Percentiles rank a stretch among this genome's conserved stretches.
Conservation (phyloP, 2,329 filamentous ascomycete species). For the Lomentospora prolificans region DNA sequence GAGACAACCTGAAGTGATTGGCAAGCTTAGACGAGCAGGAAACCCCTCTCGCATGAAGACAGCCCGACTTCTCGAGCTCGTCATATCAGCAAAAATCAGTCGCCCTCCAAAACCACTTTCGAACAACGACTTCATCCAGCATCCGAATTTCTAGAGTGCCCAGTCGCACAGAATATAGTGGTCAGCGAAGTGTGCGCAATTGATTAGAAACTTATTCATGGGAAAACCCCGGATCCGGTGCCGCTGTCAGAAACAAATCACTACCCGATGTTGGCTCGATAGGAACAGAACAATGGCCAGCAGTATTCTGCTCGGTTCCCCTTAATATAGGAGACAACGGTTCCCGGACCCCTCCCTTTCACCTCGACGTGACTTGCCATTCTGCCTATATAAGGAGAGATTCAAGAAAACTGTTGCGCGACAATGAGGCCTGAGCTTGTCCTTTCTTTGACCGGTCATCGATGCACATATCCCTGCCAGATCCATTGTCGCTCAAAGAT, state of each 20-base stretch:
- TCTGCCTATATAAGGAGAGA: slow-evolving; percentile 2
- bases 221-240: background rate
- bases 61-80: background rate
- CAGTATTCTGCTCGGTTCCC: background rate
- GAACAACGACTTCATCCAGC: background rate
- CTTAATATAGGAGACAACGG: background rate
- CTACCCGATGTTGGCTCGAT: background rate
- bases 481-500: background rate
- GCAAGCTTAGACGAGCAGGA: background rate
- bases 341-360: background rate
- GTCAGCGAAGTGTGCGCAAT: background rate
- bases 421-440: too few species aligned
- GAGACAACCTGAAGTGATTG: slow-evolving; percentile 1
- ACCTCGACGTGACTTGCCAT: background rate
- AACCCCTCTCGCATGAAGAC: background rate
- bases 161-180: background rate
- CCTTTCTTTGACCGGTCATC: background rate
- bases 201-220: background rate
- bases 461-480: background rate
- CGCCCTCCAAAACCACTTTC: background rate
- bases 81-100: background rate
- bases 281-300: background rate
- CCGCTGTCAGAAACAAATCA: background rate
- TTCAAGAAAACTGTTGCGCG: background rate
- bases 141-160: background rate